A percentile compares a stretch with the other conserved stretches of the same genome.
Evolutionary conservation across 179 eudicot species (phyloP).

Genomic region (Silene coronaria): DNA sequence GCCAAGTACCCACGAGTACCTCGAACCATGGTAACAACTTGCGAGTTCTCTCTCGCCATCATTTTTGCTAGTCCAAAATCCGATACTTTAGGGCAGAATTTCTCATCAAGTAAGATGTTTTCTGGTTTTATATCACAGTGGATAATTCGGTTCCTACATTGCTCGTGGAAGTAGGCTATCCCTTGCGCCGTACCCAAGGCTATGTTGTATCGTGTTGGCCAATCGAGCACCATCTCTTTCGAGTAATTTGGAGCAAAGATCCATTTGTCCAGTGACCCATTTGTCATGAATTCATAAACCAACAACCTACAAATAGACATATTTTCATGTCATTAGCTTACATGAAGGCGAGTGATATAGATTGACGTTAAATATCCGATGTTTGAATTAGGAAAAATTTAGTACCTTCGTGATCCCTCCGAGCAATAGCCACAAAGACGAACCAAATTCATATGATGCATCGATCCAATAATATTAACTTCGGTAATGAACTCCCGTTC

Average conservation of each 20-base stretch:
- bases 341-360: no score
- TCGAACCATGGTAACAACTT: constrained; percentile 82
- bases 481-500: constrained; percentile 83
- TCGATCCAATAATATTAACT: constrained; percentile 84
- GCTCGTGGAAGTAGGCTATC: constrained; percentile 93
- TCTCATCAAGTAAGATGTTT: constrained; percentile 69
- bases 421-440: constrained; percentile 90
- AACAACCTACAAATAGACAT: constrained; percentile 43
- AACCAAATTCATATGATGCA: constrained; percentile 98
- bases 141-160: constrained; percentile 74
- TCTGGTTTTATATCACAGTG: constrained; percentile 94
- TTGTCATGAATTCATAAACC: constrained; percentile 86
- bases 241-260: constrained; percentile 48
- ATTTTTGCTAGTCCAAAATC: constrained; percentile 86
- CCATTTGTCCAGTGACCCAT: constrained; percentile 92
- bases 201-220: constrained; percentile 70
- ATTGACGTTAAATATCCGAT: not conserved
- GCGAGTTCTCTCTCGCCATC: constrained; percentile 82
- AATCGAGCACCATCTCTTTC: constrained; percentile 49
- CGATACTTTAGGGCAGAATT: constrained; percentile 75
- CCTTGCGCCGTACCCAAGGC: constrained; percentile 88
- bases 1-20: constrained; percentile 97
- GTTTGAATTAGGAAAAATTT: not conserved
- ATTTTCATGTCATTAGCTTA: constrained; percentile 9
- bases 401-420: constrained; percentile 68